Evolutionary conservation across 306 rosid genomes (phyloP), one percentile per base, ranked within the genome.

Genomic region (Rubus idaeus): DNA sequence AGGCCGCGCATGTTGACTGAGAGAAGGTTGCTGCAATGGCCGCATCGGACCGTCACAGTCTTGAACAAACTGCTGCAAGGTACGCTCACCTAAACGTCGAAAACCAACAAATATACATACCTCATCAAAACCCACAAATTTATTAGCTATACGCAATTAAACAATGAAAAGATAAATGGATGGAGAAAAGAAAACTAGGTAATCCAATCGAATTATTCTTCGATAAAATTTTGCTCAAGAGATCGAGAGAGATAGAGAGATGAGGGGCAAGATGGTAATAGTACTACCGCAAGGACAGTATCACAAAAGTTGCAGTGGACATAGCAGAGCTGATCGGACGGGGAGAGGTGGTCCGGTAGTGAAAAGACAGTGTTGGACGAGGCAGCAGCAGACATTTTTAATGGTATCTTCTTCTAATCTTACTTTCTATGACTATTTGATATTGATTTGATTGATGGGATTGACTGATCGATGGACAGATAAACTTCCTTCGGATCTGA

Each of bases 301-400:
- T 95, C 96, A 53, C 99, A 95, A 82, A 90, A 89, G 82, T 87
- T 86, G 96, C 99, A 95, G 83, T 92, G 97, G 61, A 95, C 99
- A 82, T 95, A 95, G 40, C 99, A 95, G 72, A 95, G 97, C 80
- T 92, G 96, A 86, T 95, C 99, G 83, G 97, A 87, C 78, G 96
- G 85, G 74, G 95, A 86, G 87, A 89, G 88, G 79, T 83, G 89
- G 58, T 90, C 70, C 49, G 92, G 83, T 92, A 90, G 90, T 80
- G 96, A 87, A 79, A 87, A 86, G 83, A 89, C 83, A 78, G 89
- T 85, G 68, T 92, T 80, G 72, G 98, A 94, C 44, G 78, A 26
- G 13, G 70, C 77, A 44, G 77, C 77, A 9, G 77, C 49, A 44
- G 77, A 74, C 77, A 74, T 74, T 74, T 64, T 26, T 65, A 65